Evolutionary conservation across 768 basidiomycete genomes (phyloP), one percentile per base, ranked within the genome.

Genomic region (Podaxis pistillaris): DNA sequence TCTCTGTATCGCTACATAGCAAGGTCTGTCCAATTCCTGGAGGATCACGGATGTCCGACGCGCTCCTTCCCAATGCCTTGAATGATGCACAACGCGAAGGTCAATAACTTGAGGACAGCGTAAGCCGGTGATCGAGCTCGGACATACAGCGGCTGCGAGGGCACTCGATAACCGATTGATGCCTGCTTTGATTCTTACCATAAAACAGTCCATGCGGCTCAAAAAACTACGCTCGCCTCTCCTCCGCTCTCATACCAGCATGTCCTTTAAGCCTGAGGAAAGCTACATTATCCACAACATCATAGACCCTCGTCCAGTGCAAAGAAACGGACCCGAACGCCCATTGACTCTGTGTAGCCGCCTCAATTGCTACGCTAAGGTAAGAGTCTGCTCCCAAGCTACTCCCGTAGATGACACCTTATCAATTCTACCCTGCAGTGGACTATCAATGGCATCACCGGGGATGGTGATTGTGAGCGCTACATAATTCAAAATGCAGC

Each of bases 281-380:
- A 60, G 51, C n/a, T 60, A 53, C 38, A 30, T 60, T 41, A 60
- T 60, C 13, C 59, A 60, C 38, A 60, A 60, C 38, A 60, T 60
- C 8, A 22, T 60, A 17, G 59, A 60, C 26, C 59, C 59, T 15
- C 59, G 59, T 51, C 59, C 59, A 28, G 59, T 60, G 15, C 38
- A 53, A 53, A n/a, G 59, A 60, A 60, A 38, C n/a, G 59, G 51
- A 41, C 59, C 51, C 44, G 50, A 60, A 33, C 51, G 59, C 40
- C 59, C 59, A 3, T 30, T 60, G 17, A 60, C 59, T 28, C 38
- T 53, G 22, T 50, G 41, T 19, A 53, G 53, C 38, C 24, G 37
- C 19, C 15, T 49, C 7, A 60, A 60, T 30, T 60, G 50, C 17
- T 41, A 41, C 15, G 37, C 59, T 5, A 60, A 60, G 40, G 59